These are phyloP conservation scores for Colletotrichum somersetense DNA, from an alignment of 2,329 filamentous ascomycete genomes.

Conservation along the genomic window DNA sequence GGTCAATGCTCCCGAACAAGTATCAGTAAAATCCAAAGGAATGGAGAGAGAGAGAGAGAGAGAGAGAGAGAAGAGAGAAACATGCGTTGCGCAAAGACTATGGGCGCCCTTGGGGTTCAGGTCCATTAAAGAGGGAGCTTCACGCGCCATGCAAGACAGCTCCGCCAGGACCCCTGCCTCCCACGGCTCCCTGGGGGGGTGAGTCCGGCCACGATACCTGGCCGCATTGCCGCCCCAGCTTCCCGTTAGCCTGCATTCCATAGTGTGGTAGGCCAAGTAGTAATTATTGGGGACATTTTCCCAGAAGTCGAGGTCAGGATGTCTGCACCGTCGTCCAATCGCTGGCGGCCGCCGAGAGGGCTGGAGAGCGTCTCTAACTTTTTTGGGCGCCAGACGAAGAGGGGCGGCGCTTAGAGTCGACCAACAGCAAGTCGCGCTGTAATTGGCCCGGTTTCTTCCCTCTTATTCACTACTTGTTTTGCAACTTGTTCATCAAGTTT, in stretches of 20 bases:
- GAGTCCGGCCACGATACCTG: slow-evolving; percentile 26
- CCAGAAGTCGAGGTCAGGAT: slow-evolving; percentile 9
- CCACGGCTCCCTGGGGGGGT: slow-evolving; percentile 1
- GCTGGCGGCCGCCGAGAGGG: slow-evolving; percentile 24
- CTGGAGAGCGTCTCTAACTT: slow-evolving; percentile 32
- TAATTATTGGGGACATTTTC: slow-evolving; percentile 6
- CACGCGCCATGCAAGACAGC: slow-evolving; percentile 34
- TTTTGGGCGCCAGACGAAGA: slow-evolving; percentile 38
- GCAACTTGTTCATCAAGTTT: neutral
- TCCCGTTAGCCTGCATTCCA: slow-evolving; percentile 33
- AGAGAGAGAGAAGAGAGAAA: slow-evolving; percentile 1
- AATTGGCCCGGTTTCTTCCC: slow-evolving; percentile 20
- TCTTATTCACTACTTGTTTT: slow-evolving; percentile 11
- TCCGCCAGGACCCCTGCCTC: slow-evolving; percentile 35
- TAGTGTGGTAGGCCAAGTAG: neutral
- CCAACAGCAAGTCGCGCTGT: slow-evolving; percentile 22
- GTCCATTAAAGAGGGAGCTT: slow-evolving; percentile 36
- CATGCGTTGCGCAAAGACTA: slow-evolving; percentile 1
- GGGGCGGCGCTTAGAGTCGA: slow-evolving; percentile 40
- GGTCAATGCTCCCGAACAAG: neutral
- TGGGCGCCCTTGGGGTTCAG: slow-evolving; percentile 30
- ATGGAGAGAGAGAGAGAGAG: neutral
- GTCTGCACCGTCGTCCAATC: slow-evolving; percentile 31
- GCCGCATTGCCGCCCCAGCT: slow-evolving; percentile 35
- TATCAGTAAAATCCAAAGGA: neutral